Evolutionary conservation across 2,329 filamentous ascomycete species (phyloP).

Genomic region (Diaporthe ilicicola): DNA sequence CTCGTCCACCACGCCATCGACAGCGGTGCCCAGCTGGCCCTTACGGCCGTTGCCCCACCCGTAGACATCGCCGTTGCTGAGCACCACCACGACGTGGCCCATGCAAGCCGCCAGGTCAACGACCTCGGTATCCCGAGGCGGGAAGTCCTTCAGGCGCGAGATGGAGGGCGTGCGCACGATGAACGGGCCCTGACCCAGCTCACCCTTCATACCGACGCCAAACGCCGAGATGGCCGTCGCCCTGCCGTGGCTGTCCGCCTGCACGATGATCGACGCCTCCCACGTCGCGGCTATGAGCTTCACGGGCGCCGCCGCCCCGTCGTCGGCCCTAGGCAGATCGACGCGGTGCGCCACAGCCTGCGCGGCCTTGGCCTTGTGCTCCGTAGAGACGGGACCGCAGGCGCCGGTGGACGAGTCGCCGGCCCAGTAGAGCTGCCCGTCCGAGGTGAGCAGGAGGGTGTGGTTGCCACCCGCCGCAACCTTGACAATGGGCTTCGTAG

Average conservation of each 20-base stretch:
- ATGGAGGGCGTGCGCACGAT: slow-evolving; percentile 58
- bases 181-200: slow-evolving; percentile 70
- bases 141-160: slow-evolving; percentile 66
- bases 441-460: slow-evolving; percentile 73
- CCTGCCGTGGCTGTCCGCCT: slow-evolving; percentile 52
- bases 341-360: slow-evolving; percentile 12
- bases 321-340: background rate
- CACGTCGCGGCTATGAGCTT: slow-evolving; percentile 76
- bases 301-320: slow-evolving; percentile 36
- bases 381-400: slow-evolving; percentile 54
- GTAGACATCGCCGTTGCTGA: slow-evolving; percentile 79
- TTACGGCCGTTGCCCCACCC: slow-evolving; percentile 92
- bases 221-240: slow-evolving; percentile 66
- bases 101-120: slow-evolving; percentile 76
- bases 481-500: slow-evolving; percentile 46
- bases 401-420: slow-evolving; percentile 67
- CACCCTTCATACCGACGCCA: slow-evolving; percentile 75
- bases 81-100: slow-evolving; percentile 77
- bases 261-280: slow-evolving; percentile 74
- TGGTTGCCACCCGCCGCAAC: slow-evolving; percentile 83
- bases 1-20: slow-evolving; percentile 57
- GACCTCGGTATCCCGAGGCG: slow-evolving; percentile 66
- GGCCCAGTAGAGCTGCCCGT: slow-evolving; percentile 69
- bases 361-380: background rate
- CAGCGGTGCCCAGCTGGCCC: slow-evolving; percentile 76